A percentile compares a stretch with the other conserved stretches of the same genome.
Conservation (phyloP, 2,329 filamentous ascomycete genomes). For the Fusarium sp. region DNA sequence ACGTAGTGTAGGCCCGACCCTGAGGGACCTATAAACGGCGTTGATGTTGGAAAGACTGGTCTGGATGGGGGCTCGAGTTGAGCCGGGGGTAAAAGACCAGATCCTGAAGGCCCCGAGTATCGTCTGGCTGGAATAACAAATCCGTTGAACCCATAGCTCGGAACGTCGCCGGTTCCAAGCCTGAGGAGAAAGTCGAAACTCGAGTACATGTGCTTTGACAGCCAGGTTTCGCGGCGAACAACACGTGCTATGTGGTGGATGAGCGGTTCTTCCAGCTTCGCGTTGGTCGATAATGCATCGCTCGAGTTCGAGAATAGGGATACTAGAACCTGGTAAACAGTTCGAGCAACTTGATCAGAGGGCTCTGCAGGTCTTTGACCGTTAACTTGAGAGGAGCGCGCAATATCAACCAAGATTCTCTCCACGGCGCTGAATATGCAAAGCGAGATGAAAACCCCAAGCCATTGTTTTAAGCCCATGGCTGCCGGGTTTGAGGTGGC, state of each 20-base stretch:
- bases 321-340: slow-evolving; percentile 64
- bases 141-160: slow-evolving; percentile 49
- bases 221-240: slow-evolving; percentile 62
- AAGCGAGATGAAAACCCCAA: slow-evolving; percentile 65
- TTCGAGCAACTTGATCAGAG: slow-evolving; percentile 54
- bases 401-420: slow-evolving; percentile 62
- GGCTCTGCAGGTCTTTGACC: slow-evolving; percentile 19
- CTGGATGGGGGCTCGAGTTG: slow-evolving; percentile 20
- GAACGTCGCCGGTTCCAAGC: slow-evolving; percentile 58
- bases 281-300: slow-evolving; percentile 55
- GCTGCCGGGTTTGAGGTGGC: slow-evolving; percentile 54
- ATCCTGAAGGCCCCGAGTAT: slow-evolving; percentile 9
- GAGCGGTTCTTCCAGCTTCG: slow-evolving; percentile 58
- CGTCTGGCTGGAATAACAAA: slow-evolving; percentile 46
- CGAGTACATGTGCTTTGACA: slow-evolving; percentile 57
- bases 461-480: slow-evolving; percentile 58
- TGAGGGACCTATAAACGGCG: slow-evolving; percentile 10
- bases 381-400: slow-evolving; percentile 30
- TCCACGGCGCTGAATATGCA: slow-evolving; percentile 69
- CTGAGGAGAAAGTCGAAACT: slow-evolving; percentile 62
- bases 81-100: slow-evolving; percentile 20
- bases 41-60: slow-evolving; percentile 25
- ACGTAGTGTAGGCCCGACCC: slow-evolving; percentile 30
- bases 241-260: slow-evolving; percentile 57
- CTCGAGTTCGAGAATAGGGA: slow-evolving; percentile 59